Evolutionary conservation across 2,329 filamentous ascomycete genomes (phyloP), one percentile per base, ranked within the genome.

Genomic region (Ophiostoma novo-ulmi): DNA sequence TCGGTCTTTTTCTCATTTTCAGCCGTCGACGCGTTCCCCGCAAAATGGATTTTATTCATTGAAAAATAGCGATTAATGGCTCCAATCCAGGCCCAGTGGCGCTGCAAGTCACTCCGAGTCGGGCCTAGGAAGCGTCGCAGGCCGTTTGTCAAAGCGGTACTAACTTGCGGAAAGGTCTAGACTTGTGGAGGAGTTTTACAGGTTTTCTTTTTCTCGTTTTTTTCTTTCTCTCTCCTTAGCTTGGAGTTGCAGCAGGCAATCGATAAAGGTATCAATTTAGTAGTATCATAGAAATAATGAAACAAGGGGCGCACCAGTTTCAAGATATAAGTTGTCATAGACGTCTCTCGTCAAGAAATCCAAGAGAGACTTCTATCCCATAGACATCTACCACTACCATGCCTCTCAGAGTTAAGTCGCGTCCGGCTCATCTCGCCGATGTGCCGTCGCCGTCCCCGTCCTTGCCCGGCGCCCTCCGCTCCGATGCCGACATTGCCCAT

Each of bases 361-460:
- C 44, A 48, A 48, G 20, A 48, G 44, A 48, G 17, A 48, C n/a
- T 48, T 48, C 44, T 14, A 17, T 8, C 7, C 17, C 1, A 48
- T 7, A 48, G 44, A 48, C 44, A 48, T 48, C 44, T 20, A 48
- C 41, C 44, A 48, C 10, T n/a, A 5, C n/a, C 10, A 71, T 71
- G 70, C 71, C 80, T 8, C 74, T 82, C 71, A 81, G 81, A 75
- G 80, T 82, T 74, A 82, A 80, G 75, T 79, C 80, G 70, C 77
- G 78, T 68, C 75, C 77, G 44, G 69, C 76, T 58, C 72, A 75
- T 3, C 74, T 75, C 69, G 75, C 73, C 14, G 78, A 79, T 35
- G 72, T 75, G 22, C 78, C 79, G 41, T 78, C 78, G 26, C 77
- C 79, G 11, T 82, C 81, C 14, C 81, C 80, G 11, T 72, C 69